Base-by-base conservation (phyloP, 1,284 basidiomycete species). In the Veloboletus limbatus region DNA sequence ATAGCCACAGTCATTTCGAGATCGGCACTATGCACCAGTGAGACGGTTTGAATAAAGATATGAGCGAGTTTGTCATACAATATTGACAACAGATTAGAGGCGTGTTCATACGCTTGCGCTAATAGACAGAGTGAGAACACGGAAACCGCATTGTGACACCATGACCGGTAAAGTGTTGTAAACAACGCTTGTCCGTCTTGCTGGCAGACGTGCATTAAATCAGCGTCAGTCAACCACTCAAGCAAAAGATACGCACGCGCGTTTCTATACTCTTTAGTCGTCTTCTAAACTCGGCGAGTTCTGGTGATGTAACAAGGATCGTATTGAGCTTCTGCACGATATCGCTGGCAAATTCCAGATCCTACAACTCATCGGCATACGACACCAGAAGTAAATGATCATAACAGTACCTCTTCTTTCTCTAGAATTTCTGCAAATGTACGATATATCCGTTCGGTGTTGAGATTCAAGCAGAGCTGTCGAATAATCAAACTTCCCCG, bases 21-120 rank as follows among this genome's bases (percentile, higher is more conserved):
- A 48, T 98, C 95, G 53, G 95, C 96, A 60, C 92, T 96, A 21
- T 22, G 41, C 33, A 31, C 41, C 27, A 22, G 14, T 54, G 22
- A 55, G 51, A 37, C n/a, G 22, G n/a, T 27, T 38, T 25, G 21
- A 24, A 40, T 20, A 13, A 36, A 18, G 20, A 21, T 16, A 37
- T 10, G 4, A 16, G n/a, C 30, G 5, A 33, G 16, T 22, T 26
- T 20, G 27, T 69, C 90, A 57, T 61, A 93, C 92, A 99, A 97
- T 54, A 98, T 97, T 48, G 90, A 87, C n/a, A 99, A 75, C 22
- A 99, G 76, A 65, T 96, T 97, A 31, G 92, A 97, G 1, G 97
- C 97, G 68, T 99, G 97, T 65, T 99, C 97, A 60, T 99, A 99
- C 4, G 96, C 95, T 69, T 99, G 97, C 0, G 96, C 94, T 10